Conservation (phyloP, 441 rosid species). For the Melastoma candidum region DNA sequence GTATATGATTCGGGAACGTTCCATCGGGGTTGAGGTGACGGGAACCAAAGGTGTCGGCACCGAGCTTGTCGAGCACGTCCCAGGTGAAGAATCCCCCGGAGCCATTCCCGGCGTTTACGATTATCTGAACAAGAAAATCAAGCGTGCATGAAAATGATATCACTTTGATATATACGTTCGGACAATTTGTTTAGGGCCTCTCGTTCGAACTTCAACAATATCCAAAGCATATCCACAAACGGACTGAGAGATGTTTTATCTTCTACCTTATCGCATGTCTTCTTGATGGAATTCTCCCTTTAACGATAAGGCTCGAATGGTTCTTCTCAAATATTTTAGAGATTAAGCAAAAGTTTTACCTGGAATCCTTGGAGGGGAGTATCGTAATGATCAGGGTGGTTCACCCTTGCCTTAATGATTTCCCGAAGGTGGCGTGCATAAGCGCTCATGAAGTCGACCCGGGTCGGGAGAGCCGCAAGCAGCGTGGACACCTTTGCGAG, state of each 20-base stretch:
- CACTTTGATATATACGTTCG: too few relatives aligned
- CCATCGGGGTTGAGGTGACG: conserved; percentile 79
- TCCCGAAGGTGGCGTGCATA: conserved; percentile 58
- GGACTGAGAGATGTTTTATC: too few relatives aligned
- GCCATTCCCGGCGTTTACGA: conserved; percentile 90
- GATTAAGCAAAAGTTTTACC: conserved; percentile 23
- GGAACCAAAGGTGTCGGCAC: conserved; percentile 85
- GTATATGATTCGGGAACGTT: conserved; percentile 89
- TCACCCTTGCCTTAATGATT: conserved; percentile 62
- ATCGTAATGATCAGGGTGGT: conserved; percentile 63
- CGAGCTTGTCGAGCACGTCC: conserved; percentile 79
- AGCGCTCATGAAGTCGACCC: conserved; percentile 65
- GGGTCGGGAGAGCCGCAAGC: conserved; percentile 27
- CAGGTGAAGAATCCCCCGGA: conserved; percentile 93
- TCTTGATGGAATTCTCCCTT: too few relatives aligned
- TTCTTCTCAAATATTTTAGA: too few relatives aligned
- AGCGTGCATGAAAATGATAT: too few relatives aligned
- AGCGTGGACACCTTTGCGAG: conserved; percentile 51
- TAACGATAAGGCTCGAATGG: too few relatives aligned
- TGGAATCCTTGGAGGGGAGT: conserved; percentile 70
- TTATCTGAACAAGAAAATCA: conserved; percentile 31
- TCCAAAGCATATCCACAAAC: too few relatives aligned
- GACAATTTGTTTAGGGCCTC: too few relatives aligned
- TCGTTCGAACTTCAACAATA: too few relatives aligned
- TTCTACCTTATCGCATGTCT: too few relatives aligned